Base-by-base conservation (phyloP, 1,139 yeast genomes). In the Taphrina confusa region DNA sequence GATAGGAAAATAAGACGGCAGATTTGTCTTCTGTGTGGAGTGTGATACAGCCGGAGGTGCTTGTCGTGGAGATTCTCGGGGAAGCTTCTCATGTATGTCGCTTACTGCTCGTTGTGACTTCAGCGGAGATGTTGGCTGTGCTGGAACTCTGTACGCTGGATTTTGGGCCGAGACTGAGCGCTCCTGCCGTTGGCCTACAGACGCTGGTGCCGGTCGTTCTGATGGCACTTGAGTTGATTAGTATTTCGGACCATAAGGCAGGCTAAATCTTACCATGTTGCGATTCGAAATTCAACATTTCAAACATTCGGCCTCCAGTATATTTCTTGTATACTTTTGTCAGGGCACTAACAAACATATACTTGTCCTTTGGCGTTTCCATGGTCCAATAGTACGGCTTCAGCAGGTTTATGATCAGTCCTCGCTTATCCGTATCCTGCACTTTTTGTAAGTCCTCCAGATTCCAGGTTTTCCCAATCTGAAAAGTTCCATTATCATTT, bases 381-480 rank as follows among this genome's bases (percentile, higher is more conserved):
- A 89, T 83, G 66, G 80, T 83, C 97, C 97, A 92, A 72, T 84
- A 91, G 72, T 92, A 91, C 51, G 80, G 82, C 71, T 89, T 90
- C 51, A 87, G 87, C 68, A 92, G 76, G 31, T 77, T 76, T 64
- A 87, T 76, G 1, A 80, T 69, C 65, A 91, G 78, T 1, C 76
- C 74, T 5, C 58, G 51, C 4, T 65, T 60, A 4, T 68, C 66
- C 23, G 66, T 66, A 61, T 81, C 78, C 49, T 83, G 82, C 4
- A 91, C 73, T 37, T 73, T 73, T 12, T 77, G 73, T 65, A 92
- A 75, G 66, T 88, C 95, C 63, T 82, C 88, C 68, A 92, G 74
- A 65, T 84, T 85, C 98, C 98, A 92, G 3, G 95, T 85, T 68
- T 96, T 80, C 39, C 98, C 98, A 59, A 92, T 87, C 72, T 91